Base-by-base conservation (phyloP, 2,329 filamentous ascomycete species). In the Cladorrhinum sp. region DNA sequence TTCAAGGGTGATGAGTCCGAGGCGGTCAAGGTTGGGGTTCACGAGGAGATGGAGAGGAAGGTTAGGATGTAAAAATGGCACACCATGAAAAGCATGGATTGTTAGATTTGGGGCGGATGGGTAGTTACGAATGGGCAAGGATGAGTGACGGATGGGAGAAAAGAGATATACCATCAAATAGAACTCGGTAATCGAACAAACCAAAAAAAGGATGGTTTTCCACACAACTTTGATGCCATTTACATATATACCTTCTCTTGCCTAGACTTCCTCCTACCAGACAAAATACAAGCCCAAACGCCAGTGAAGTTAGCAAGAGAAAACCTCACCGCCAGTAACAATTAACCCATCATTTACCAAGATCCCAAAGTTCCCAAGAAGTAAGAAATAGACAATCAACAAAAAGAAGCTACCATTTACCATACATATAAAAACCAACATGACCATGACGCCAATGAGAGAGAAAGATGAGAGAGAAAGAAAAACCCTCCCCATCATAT, bases 1-100 rank as follows among this genome's bases (percentile, higher is more conserved):
- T 98, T 89, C 73, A 85, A 83, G 20, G 91, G 92, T 62, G 88
- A 90, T 62, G 88, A 90, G 68, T 7, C 16, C 16, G 91, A 93
- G 76, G 83, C 85, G 73, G 83, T 85, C 63, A 79, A 85, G 48
- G 85, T 88, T 23, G 85, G 88, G 57, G 87, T 97, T 77, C 92
- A 97, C 70, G 88, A 91, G 60, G 93, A 98, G 85, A 92, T 97
- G 86, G 93, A 97, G 86, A 85, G 85, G 76, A 91, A 92, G 83
- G 80, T 96, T 76, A 90, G 87, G 82, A 96, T 97, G 73, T n/a
- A 27, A 24, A n/a, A n/a, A n/a, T n/a, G n/a, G n/a, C n/a, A n/a
- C n/a, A n/a, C n/a, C n/a, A 50, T 50, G 36, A 16, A 41, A 41
- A 41, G 10, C 7, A 41, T 8, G 16, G 16, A 41, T 29, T n/a